phyloP scores from a whole-genome alignment of 495 filamentous ascomycete genomes.

The Neurospora sp. region DNA sequence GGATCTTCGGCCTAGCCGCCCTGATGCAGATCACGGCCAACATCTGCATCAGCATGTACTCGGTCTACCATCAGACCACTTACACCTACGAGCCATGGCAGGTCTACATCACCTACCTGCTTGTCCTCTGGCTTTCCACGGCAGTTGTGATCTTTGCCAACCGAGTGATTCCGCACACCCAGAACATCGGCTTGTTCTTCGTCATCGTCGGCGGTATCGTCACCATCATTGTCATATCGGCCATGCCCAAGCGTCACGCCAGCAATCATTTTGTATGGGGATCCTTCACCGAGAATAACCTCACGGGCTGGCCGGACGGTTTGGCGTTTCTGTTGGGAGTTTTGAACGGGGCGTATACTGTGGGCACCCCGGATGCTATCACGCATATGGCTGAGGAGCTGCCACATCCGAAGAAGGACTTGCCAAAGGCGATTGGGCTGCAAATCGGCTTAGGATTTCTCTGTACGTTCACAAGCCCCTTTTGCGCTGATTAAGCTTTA shows the following conservation, averaged over 20 bases:
- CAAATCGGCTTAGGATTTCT: slow-evolving; percentile 48
- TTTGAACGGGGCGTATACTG: slow-evolving; percentile 75
- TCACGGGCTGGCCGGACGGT: slow-evolving; percentile 59
- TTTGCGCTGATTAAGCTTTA: neutral
- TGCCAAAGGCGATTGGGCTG: slow-evolving; percentile 52
- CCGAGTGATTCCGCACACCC: slow-evolving; percentile 52
- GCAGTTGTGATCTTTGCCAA: slow-evolving; percentile 61
- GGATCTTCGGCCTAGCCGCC: slow-evolving; percentile 55
- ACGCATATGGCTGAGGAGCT: slow-evolving; percentile 80
- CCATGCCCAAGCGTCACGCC: slow-evolving; percentile 60
- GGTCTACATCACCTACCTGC: slow-evolving; percentile 59
- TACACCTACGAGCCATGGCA: slow-evolving; percentile 60
- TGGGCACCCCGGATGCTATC: slow-evolving; percentile 66
- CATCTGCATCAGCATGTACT: slow-evolving; percentile 62
- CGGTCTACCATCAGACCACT: slow-evolving; percentile 51
- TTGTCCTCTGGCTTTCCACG: slow-evolving; percentile 58
- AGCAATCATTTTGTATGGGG: slow-evolving; percentile 50
- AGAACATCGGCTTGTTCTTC: slow-evolving; percentile 58
- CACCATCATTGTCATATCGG: slow-evolving; percentile 62
- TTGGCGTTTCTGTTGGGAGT: slow-evolving; percentile 74
- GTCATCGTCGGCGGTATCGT: slow-evolving; percentile 58
- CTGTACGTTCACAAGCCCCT: neutral
- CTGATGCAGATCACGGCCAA: slow-evolving; percentile 59
- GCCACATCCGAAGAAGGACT: slow-evolving; percentile 50
- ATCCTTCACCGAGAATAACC: slow-evolving; percentile 47